Base-by-base conservation (phyloP, 768 basidiomycete genomes). In the Serendipita sp. region DNA sequence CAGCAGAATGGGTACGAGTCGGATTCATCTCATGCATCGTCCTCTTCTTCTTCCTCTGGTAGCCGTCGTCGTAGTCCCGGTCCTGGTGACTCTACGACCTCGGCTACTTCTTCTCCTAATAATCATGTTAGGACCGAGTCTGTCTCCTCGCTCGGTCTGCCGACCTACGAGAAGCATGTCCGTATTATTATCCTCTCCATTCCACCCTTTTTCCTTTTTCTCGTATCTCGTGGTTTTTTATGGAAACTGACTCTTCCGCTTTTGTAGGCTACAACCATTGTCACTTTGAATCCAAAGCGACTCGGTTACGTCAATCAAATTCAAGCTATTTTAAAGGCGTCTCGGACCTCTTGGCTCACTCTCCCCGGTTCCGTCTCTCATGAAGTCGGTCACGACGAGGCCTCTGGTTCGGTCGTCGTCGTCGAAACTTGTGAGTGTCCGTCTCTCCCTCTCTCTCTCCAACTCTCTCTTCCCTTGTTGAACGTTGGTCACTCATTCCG, bases 101-200 rank as follows among this genome's bases (percentile, higher is more conserved):
- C 56, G 16, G 10, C 56, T 8, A 23, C 18, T 8, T 10, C 56
- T n/a, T 60, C 56, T 38, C 32, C 56, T 36, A 28, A 10, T n/a
- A 8, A 10, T 38, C 56, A 60, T 28, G 23, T 8, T 10, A 23
- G 56, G 16, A 28, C 56, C 23, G 56, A 60, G 28, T 41, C 38
- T 41, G 38, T 7, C 38, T 41, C 38, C 38, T 60, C 56, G 28
- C 56, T 60, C 56, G 56, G 56, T n/a, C 56, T 60, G 3, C 56
- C 56, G 16, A 32, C 56, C 16, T 60, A 60, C 35, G 56, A 60
- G 56, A 60, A 60, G 56, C 56, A 60, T 60, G 56, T 60, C 23
- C 56, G 56, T 60, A 60, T 35, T 10, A 32, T 51, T 23, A 23
- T 23, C 23, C 48, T n/a, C 48, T 41, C 38, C 38, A 5, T 51